Evolutionary conservation across 306 rosid genomes (phyloP), one percentile per base, ranked within the genome.

Genomic region (Quercus aquifolioides): DNA sequence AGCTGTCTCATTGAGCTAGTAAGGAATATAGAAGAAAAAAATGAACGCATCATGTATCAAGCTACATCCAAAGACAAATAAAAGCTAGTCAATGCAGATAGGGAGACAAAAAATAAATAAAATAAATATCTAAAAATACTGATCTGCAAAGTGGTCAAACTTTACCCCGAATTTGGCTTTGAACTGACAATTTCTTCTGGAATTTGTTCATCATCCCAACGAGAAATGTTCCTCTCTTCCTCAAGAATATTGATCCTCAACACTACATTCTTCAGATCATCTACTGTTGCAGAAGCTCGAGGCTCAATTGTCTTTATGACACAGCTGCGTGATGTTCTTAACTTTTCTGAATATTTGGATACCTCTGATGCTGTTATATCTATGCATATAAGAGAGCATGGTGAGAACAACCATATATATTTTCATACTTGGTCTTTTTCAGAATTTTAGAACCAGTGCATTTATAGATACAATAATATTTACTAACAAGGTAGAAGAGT

Each of bases 221-320:
- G 79, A 81, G 94, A 76, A 81, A 95, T 90, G 69, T 54, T 72
- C 63, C 88, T 83, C 60, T 85, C 92, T 89, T 87, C 88, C 92
- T 95, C 99, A 4, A 89, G 92, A 83, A 71, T 72, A 86, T 81
- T 85, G 76, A 92, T 86, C 75, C 82, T 89, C 79, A 57, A 74
- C 60, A 90, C 91, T 84, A 95, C 84, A 88, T 89, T 88, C 84
- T 91, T 91, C 81, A 95, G 92, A 89, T 91, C 92, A 81, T 90
- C 92, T 43, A 85, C 79, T 38, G 85, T 85, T 57, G 99, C 89
- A 87, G 90, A 89, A 75, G 92, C 85, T 79, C 79, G 85, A 57
- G 98, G 99, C 81, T 95, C 98, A 80, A 95, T 85, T 80, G 97
- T 91, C 95, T 95, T 95, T 75, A 95, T 92, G 86, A 95, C 97